Evolutionary conservation across 2,329 filamentous ascomycete species (phyloP).

Genomic region (Madurella mycetomatis): DNA sequence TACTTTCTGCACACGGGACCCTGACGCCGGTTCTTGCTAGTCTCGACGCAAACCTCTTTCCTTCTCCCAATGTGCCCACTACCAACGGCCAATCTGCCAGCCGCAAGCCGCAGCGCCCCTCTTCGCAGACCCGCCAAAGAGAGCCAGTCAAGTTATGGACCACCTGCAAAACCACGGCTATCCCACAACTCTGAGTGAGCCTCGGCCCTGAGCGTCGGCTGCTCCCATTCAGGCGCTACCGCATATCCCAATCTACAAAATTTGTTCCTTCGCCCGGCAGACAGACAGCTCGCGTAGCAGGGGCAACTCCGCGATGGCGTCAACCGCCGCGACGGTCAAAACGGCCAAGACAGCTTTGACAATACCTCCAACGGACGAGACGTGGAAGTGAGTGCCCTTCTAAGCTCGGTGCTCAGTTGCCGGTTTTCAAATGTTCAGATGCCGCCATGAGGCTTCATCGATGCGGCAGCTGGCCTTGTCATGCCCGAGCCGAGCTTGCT

Average conservation of each 20-base stretch:
- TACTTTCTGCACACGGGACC: background rate
- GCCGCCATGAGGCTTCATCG: no score
- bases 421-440: background rate
- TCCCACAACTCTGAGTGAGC: conserved; percentile 30
- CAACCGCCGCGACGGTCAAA: background rate
- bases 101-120: conserved; percentile 24
- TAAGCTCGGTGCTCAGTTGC: no score
- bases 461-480: background rate
- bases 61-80: conserved; percentile 24
- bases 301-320: conserved; percentile 12
- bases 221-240: background rate
- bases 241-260: background rate
- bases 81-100: conserved; percentile 18
- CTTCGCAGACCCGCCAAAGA: conserved; percentile 17
- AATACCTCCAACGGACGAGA: conserved; percentile 16
- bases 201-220: conserved; percentile 24
- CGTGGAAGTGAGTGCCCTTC: conserved; percentile 21
- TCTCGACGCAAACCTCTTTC: background rate
- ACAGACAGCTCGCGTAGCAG: conserved; percentile 1
- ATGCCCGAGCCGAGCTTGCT: conserved; percentile 10
- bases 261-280: background rate
- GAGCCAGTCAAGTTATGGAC: conserved; percentile 32
- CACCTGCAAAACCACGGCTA: conserved; percentile 25
- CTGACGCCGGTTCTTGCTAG: conserved; percentile 6
- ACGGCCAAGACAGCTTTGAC: conserved; percentile 4